phyloP scores from a whole-genome alignment of 108 stramenopile genomes.

The Discostella pseudostelligera region DNA sequence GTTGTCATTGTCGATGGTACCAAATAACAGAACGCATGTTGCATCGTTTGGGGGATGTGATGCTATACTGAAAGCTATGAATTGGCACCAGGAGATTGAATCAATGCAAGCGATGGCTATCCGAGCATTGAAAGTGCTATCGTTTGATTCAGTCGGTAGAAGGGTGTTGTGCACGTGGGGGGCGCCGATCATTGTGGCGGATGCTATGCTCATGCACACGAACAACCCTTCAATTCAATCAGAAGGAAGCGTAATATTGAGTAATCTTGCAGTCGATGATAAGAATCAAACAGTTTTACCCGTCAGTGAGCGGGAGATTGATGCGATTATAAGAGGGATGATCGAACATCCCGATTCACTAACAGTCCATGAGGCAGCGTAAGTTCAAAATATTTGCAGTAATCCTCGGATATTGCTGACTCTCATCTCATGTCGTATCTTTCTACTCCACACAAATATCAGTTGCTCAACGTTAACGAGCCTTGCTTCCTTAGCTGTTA shows the following conservation, averaged over 20 bases:
- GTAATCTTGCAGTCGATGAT: conserved; percentile 34
- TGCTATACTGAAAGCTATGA: conserved; percentile 32
- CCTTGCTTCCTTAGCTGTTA: conserved; percentile 7
- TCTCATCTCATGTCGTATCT: background rate
- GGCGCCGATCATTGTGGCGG: conserved; percentile 21
- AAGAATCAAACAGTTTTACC: conserved; percentile 15
- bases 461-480: conserved; percentile 19
- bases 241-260: conserved; percentile 33
- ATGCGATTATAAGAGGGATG: conserved; percentile 19
- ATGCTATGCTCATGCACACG: conserved; percentile 22
- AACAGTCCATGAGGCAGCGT: conserved; percentile 30
- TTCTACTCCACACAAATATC: background rate
- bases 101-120: conserved; percentile 33
- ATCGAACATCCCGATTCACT: conserved; percentile 18
- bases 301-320: conserved; percentile 27
- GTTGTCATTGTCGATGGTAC: conserved; percentile 32
- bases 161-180: conserved; percentile 12
- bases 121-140: conserved; percentile 36
- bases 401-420: background rate
- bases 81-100: conserved; percentile 12
- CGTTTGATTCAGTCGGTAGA: conserved; percentile 25
- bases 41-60: conserved; percentile 34
- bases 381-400: background rate
- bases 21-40: conserved; percentile 26
- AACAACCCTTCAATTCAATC: conserved; percentile 35